Percentiles rank a stretch among this genome's conserved stretches.
phyloP scores from a whole-genome alignment of 2,329 filamentous ascomycete genomes.

The Diaporthe sp. region DNA sequence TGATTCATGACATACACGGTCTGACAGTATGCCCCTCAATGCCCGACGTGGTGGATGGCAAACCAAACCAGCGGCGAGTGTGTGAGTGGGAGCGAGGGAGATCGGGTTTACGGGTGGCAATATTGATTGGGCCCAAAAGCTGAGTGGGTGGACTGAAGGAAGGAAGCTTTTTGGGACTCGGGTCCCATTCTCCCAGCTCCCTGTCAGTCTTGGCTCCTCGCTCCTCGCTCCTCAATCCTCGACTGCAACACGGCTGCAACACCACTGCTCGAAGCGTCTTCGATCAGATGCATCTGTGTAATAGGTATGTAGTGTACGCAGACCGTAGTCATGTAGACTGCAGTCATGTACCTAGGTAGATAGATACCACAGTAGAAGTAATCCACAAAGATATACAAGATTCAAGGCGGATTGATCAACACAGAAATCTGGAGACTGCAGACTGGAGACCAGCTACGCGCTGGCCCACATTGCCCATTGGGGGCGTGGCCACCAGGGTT shows the following conservation, averaged over 20 bases:
- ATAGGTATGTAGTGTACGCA: neutral
- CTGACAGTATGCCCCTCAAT: neutral
- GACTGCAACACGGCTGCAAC: slow-evolving; percentile 7
- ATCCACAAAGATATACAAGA: neutral
- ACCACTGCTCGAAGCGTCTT: neutral
- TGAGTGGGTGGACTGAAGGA: slow-evolving; percentile 1
- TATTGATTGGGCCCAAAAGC: slow-evolving; percentile 1
- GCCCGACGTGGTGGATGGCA: slow-evolving; percentile 5
- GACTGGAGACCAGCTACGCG: neutral
- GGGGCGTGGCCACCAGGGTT: too few relatives aligned
- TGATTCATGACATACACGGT: slow-evolving; percentile 5
- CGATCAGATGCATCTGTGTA: neutral
- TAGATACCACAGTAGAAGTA: too few relatives aligned
- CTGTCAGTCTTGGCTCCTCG: slow-evolving; percentile 6
- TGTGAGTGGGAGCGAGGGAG: slow-evolving; percentile 4
- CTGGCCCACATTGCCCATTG: neutral
- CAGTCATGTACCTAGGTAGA: neutral
- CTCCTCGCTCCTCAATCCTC: too few relatives aligned
- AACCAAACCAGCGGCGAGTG: slow-evolving; percentile 7
- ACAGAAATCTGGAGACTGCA: neutral
- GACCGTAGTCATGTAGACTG: neutral
- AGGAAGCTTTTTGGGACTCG: neutral
- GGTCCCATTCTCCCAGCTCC: neutral
- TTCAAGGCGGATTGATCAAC: neutral
- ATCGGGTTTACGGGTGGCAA: slow-evolving; percentile 16